A percentile compares a stretch with the other conserved stretches of the same genome.
Conservation (phyloP, 768 basidiomycete species). For the Tylopilus cervinicoccineus region DNA sequence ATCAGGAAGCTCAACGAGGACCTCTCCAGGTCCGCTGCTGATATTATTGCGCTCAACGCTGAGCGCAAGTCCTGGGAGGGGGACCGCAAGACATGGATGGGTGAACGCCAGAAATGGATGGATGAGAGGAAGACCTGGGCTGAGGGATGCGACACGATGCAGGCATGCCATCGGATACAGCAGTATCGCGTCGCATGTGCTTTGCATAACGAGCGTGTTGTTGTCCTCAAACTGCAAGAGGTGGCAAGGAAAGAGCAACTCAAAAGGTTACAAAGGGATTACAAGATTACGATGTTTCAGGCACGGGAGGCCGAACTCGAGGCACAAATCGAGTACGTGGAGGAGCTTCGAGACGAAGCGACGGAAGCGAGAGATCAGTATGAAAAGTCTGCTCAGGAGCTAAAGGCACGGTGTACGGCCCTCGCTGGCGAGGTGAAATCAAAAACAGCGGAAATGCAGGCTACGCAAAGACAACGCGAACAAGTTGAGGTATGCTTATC, state of each 20-base stretch:
- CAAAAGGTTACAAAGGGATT: conserved; percentile 59
- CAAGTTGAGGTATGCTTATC: conserved; percentile 40
- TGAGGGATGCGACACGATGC: conserved; percentile 57
- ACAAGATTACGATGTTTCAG: conserved; percentile 64
- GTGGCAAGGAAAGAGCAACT: conserved; percentile 53
- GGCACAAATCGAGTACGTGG: conserved; percentile 45
- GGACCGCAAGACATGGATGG: conserved; percentile 23
- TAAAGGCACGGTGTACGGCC: conserved; percentile 30
- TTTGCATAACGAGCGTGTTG: conserved; percentile 50
- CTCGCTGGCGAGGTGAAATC: conserved; percentile 38
- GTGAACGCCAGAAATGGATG: conserved; percentile 40
- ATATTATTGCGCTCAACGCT: conserved; percentile 34
- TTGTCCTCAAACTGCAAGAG: conserved; percentile 53
- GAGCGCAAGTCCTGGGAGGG: conserved; percentile 34
- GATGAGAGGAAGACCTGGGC: conserved; percentile 56
- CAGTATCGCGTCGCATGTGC: conserved; percentile 53
- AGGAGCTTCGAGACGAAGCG: conserved; percentile 40
- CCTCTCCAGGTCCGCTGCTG: conserved; percentile 32
- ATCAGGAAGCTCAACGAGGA: conserved; percentile 53
- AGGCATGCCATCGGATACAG: conserved; percentile 61
- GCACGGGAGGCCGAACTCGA: conserved; percentile 59
- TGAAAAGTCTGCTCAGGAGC: conserved; percentile 27
- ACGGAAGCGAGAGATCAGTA: conserved; percentile 13
- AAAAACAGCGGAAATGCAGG: conserved; percentile 36
- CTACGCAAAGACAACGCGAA: conserved; percentile 41